Evolutionary conservation across 208 protist genomes (phyloP), one percentile per base, ranked within the genome.

Genomic region (Trypanosoma brucei): DNA sequence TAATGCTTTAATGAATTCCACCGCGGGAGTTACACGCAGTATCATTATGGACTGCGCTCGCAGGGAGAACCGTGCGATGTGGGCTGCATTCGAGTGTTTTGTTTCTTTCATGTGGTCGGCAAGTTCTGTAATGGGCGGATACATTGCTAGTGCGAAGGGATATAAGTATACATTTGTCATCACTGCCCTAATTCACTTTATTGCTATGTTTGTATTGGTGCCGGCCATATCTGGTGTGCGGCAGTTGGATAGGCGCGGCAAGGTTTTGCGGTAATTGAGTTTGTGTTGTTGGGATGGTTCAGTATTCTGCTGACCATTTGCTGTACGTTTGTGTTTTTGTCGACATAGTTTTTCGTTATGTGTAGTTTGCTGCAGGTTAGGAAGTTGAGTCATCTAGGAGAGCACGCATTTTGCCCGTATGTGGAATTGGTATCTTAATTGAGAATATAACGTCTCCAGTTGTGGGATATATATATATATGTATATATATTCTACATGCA

Each of bases 11-110:
- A 90, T 90, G 83, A 90, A 90, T 66, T 70, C 72, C 3, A 78
- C 80, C 8, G 50, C 69, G 3, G 83, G 83, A 40, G 31, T 86
- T 49, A 86, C 79, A 0, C 79, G 83, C 48, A 84, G 78, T 49
- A 74, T 90, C 42, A 74, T 90, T 36, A 90, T 91, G 84, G 84
- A 91, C 58, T 69, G 68, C 62, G 84, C 85, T 9, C 1, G 22
- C 2, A 73, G 71, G 35, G 51, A 69, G 14, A 75, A 55, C 39
- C 56, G 76, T 3, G 76, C 79, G 13, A 82, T 75, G 71, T 89
- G 78, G 79, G 78, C 76, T 31, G 84, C 84, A 35, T 72, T 87
- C 44, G 84, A 91, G 68, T 83, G 78, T 58, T 75, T 91, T 57
- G 73, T 75, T 0, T 72, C 68, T 48, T 72, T 87, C 36, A 85